These are phyloP conservation scores for Barbatosphaeria neglecta DNA, from an alignment of 495 filamentous ascomycete genomes.

Conservation along the genomic window DNA sequence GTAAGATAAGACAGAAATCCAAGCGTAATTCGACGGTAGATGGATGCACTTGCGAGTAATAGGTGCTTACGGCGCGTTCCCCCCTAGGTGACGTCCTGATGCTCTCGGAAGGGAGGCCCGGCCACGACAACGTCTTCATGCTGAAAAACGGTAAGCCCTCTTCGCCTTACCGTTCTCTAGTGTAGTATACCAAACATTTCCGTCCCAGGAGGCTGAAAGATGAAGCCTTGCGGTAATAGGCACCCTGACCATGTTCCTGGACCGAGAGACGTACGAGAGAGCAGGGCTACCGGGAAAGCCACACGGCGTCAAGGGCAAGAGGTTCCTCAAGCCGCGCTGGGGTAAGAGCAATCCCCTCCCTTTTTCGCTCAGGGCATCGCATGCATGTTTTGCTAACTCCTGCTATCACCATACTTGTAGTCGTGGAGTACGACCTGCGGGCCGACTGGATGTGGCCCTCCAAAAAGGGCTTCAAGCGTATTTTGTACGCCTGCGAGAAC, in stretches of 20 bases:
- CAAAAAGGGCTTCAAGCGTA: conserved; percentile 80
- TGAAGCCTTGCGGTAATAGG: conserved; percentile 32
- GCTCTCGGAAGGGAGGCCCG: conserved; percentile 74
- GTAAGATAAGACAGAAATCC: no score
- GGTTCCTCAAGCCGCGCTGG: conserved; percentile 40
- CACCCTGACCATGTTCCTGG: conserved; percentile 62
- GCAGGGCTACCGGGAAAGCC: conserved; percentile 73
- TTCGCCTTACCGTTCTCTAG: no score
- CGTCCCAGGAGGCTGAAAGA: not conserved
- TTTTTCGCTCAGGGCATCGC: not conserved
- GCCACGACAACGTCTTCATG: conserved; percentile 69
- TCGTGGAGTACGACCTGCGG: conserved; percentile 71
- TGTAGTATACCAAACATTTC: no score
- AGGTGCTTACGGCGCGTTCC: not conserved
- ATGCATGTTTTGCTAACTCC: no score
- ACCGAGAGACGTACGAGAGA: conserved; percentile 75
- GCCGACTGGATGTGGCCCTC: conserved; percentile 76
- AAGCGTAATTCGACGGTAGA: no score
- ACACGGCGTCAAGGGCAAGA: conserved; percentile 41
- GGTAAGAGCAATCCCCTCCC: conserved; percentile 16
- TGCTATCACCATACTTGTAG: no score
- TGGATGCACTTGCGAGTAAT: no score
- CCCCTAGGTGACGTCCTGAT: conserved; percentile 70
- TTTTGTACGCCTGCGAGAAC: conserved; percentile 76
- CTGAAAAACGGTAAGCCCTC: conserved; percentile 50